phyloP scores from a whole-genome alignment of 306 rosid species.

The Albizia julibrissin region DNA sequence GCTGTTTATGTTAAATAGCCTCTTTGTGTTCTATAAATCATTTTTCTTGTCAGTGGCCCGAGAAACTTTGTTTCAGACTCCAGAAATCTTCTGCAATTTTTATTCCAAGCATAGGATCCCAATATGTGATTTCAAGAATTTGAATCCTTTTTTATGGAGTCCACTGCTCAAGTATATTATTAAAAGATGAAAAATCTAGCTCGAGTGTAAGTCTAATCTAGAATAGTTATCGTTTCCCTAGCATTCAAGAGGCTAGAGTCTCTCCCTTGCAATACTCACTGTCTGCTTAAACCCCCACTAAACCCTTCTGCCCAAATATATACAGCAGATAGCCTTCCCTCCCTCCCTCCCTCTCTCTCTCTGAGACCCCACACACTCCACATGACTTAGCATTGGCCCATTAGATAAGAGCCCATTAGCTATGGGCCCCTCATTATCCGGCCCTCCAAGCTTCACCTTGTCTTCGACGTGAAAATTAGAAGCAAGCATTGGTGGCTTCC shows the following conservation, averaged over 20 bases:
- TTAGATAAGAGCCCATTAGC: neutral
- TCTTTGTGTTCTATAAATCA: neutral
- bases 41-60: neutral
- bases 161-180: neutral
- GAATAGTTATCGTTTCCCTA: neutral
- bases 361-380: no score
- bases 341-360: neutral
- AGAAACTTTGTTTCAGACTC: conserved; percentile 6
- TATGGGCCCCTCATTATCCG: no score
- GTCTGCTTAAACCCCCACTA: neutral
- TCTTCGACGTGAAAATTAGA: neutral
- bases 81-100: conserved; percentile 5
- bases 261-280: neutral
- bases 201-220: neutral
- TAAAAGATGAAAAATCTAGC: neutral
- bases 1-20: neutral
- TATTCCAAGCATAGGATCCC: conserved; percentile 7
- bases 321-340: neutral
- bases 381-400: neutral
- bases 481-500: neutral
- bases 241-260: neutral
- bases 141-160: neutral
- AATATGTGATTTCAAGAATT: neutral
- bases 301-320: neutral
- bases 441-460: neutral